Evolutionary conservation across 2,329 filamentous ascomycete species (phyloP), one percentile per base, ranked within the genome.

Genomic region (Aureobasidium sp.): DNA sequence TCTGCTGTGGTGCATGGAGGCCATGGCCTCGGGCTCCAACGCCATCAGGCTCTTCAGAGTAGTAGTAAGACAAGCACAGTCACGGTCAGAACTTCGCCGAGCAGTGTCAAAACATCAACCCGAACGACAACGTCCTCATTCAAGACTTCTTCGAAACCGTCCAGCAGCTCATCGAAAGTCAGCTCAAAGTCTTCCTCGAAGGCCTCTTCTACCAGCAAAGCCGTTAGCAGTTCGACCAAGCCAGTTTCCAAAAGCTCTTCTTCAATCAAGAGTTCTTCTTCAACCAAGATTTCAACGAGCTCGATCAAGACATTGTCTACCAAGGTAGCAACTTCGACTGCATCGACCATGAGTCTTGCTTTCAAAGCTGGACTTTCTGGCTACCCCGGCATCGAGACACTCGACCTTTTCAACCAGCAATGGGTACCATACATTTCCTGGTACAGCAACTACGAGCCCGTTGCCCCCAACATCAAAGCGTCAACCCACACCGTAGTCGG

Each of bases 391-490:
- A 65, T 67, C 50, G 60, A 66, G 27, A 60, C 58, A 5, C 40
- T 45, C 6, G 46, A 53, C 10, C 10, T 54, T 6, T 60, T 60
- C 40, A 43, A 60, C 42, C 65, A 38, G 5, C 40, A 60, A 38
- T 63, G 67, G 35, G 60, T 64, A 3, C 65, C 65, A 1, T 62
- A 69, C 57, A 67, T 70, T 31, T 63, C 63, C 35, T 69, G 68
- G 67, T 70, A 69, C 63, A 65, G 65, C 17, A 67, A 70, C 60
- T 69, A 69, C 64, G 65, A 64, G 13, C 61, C 68, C 11, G 66
- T 65, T 37, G 66, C 66, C 9, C 61, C 65, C 17, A 60, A 60
- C 27, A 37, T 60, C 7, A 9, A 37, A 0, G 31, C 58, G 9
- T 53, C 58, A 7, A 33, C 49, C 13, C 37, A 64, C 17, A 62